Evolutionary conservation across 192 early-diverging fungal genomes (phyloP).

Genomic region (Obelidium mucronatum): DNA sequence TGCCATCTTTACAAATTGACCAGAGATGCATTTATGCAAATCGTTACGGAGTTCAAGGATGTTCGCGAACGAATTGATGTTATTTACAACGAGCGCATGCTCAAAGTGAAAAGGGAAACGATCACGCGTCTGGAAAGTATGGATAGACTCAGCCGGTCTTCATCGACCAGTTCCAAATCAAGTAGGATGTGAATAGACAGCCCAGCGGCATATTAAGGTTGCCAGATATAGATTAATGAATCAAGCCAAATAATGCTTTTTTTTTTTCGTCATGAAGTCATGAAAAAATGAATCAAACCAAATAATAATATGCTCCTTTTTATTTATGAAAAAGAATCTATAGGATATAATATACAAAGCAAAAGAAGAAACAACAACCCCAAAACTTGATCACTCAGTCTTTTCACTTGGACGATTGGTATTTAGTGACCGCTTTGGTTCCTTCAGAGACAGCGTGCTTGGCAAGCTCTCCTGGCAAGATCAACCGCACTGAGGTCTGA

Average conservation of each 20-base stretch:
- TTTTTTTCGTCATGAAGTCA: too few species aligned
- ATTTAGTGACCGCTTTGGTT: constrained; percentile 91
- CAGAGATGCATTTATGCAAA: constrained; percentile 15
- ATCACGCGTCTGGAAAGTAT: too few species aligned
- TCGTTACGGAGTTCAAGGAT: constrained; percentile 39
- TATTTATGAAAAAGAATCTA: too few species aligned
- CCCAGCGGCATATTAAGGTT: neutral
- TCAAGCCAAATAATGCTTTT: too few species aligned
- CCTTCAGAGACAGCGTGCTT: constrained; percentile 98
- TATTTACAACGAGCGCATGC: constrained; percentile 46
- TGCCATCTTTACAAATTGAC: constrained; percentile 24
- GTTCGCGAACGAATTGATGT: constrained; percentile 28
- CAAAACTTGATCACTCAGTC: neutral
- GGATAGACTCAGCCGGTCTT: neutral
- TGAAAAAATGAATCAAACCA: too few species aligned
- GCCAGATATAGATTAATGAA: too few species aligned
- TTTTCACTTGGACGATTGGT: constrained; percentile 19
- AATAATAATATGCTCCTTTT: too few species aligned
- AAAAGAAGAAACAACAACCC: neutral
- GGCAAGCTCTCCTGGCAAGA: constrained; percentile 92
- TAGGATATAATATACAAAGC: too few species aligned
- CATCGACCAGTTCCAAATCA: too few species aligned
- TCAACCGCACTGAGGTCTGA: constrained; percentile 78
- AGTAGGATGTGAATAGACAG: neutral
- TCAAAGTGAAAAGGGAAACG: constrained; percentile 42